These are phyloP conservation scores for Styphnolobium japonicum DNA, from an alignment of 306 rosid species.

Conservation along the genomic window DNA sequence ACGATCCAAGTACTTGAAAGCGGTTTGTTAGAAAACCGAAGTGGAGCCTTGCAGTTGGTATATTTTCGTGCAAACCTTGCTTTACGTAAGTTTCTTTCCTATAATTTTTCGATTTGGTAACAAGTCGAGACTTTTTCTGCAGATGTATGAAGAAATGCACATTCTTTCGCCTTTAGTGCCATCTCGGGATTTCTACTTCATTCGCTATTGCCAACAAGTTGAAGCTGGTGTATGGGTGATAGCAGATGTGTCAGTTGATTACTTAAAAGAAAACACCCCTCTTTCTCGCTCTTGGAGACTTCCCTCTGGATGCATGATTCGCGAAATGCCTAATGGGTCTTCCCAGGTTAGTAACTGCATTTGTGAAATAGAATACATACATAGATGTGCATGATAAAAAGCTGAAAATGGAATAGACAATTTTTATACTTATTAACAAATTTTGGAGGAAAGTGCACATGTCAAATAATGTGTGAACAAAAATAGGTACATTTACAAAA, in stretches of 20 bases:
- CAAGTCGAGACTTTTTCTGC: background rate
- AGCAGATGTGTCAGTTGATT: constrained; percentile 57
- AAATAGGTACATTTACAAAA: background rate
- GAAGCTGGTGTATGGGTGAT: constrained; percentile 50
- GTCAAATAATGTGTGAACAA: background rate
- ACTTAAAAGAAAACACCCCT: background rate
- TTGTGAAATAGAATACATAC: background rate
- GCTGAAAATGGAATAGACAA: too few species aligned
- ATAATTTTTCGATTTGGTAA: background rate
- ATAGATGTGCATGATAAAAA: background rate
- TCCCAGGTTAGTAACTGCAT: constrained; percentile 39
- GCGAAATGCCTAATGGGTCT: constrained; percentile 38
- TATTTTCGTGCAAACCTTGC: background rate
- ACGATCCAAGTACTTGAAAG: constrained; percentile 46
- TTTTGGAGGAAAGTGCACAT: background rate
- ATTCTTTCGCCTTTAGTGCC: constrained; percentile 63
- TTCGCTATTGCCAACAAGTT: constrained; percentile 60
- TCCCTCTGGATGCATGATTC: constrained; percentile 77
- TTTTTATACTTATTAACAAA: background rate
- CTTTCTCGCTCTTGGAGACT: constrained; percentile 45
- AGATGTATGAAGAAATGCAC: constrained; percentile 76
- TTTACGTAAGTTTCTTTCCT: background rate
- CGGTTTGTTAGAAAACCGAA: constrained; percentile 34
- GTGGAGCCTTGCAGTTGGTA: constrained; percentile 61
- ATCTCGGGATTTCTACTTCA: constrained; percentile 50